phyloP scores from a whole-genome alignment of 108 stramenopile species.

The Poteriospumella lacustris region DNA sequence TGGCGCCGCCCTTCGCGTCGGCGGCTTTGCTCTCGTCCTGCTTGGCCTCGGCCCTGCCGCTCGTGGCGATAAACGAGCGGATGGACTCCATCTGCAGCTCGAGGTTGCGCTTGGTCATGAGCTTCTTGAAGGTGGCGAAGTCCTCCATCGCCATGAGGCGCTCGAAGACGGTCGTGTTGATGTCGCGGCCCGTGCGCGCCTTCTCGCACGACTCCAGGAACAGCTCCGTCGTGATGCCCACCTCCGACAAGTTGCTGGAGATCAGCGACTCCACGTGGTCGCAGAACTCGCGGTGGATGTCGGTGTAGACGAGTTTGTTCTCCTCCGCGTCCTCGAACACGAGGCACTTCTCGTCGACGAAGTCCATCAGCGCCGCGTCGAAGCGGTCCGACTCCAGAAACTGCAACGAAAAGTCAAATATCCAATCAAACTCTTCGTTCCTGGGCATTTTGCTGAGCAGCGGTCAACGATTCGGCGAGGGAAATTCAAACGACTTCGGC shows the following conservation, averaged over 20 bases:
- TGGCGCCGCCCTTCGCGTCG: background rate
- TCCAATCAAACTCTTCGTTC: constrained; percentile 43
- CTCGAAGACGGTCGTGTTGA: constrained; percentile 47
- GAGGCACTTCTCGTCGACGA: constrained; percentile 53
- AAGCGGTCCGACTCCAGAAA: constrained; percentile 50
- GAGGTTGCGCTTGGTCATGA: constrained; percentile 41
- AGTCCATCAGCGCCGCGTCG: constrained; percentile 47
- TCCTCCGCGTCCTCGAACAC: constrained; percentile 58
- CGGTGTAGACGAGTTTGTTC: constrained; percentile 53
- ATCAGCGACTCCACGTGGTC: constrained; percentile 28
- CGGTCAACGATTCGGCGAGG: too few relatives aligned
- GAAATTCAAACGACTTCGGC: too few relatives aligned
- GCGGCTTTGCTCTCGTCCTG: background rate
- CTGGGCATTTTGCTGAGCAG: constrained; percentile 18
- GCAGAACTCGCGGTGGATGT: constrained; percentile 41
- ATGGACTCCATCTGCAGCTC: constrained; percentile 15
- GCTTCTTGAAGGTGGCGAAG: constrained; percentile 55
- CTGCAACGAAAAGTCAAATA: constrained; percentile 52
- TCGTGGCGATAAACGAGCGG: too few relatives aligned
- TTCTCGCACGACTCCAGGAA: constrained; percentile 47
- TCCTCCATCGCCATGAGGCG: constrained; percentile 53
- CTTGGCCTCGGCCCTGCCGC: too few relatives aligned
- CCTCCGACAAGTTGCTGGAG: constrained; percentile 39
- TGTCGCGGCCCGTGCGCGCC: constrained; percentile 29
- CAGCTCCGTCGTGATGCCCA: constrained; percentile 46